Evolutionary conservation across 2,329 filamentous ascomycete species (phyloP).

Genomic region (Dactylonectria estremocensis): DNA sequence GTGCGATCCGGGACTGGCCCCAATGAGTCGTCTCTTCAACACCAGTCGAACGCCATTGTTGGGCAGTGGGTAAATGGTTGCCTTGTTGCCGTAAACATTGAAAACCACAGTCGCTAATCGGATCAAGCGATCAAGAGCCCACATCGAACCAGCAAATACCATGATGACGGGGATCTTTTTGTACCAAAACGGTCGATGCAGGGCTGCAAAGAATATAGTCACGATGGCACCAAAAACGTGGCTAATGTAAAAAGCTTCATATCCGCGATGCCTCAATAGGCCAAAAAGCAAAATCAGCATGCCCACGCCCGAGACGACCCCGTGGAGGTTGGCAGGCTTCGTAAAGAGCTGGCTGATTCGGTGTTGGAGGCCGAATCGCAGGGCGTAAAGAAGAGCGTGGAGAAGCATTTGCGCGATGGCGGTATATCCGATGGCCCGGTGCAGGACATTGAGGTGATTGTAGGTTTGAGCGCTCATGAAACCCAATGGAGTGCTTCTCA

Average conservation of each 20-base stretch:
- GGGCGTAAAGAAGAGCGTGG: constrained; percentile 55
- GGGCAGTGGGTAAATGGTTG: constrained; percentile 60
- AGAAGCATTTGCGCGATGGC: constrained; percentile 55
- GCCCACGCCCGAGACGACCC: constrained; percentile 49
- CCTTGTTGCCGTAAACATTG: constrained; percentile 40
- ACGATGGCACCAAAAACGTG: constrained; percentile 60
- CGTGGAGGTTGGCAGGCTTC: constrained; percentile 27
- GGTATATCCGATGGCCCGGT: constrained; percentile 62
- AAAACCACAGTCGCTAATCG: constrained; percentile 40
- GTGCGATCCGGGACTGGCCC: constrained; percentile 55
- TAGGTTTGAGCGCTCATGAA: constrained; percentile 49
- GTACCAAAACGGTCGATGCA: constrained; percentile 61
- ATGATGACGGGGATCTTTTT: constrained; percentile 57
- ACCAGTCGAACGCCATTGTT: constrained; percentile 62
- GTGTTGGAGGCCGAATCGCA: constrained; percentile 48
- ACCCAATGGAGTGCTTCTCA: constrained; percentile 66
- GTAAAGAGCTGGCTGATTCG: constrained; percentile 21
- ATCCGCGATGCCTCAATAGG: constrained; percentile 55
- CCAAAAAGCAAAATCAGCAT: constrained; percentile 57
- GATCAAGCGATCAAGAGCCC: constrained; percentile 61
- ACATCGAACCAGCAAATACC: constrained; percentile 57
- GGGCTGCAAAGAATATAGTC: constrained; percentile 57
- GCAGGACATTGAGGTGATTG: constrained; percentile 63
- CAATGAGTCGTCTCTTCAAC: constrained; percentile 58
- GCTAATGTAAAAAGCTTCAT: constrained; percentile 63